These are phyloP conservation scores for Cladophialophora yegresii DNA, from an alignment of 2,329 filamentous ascomycete species.

Conservation along the genomic window DNA sequence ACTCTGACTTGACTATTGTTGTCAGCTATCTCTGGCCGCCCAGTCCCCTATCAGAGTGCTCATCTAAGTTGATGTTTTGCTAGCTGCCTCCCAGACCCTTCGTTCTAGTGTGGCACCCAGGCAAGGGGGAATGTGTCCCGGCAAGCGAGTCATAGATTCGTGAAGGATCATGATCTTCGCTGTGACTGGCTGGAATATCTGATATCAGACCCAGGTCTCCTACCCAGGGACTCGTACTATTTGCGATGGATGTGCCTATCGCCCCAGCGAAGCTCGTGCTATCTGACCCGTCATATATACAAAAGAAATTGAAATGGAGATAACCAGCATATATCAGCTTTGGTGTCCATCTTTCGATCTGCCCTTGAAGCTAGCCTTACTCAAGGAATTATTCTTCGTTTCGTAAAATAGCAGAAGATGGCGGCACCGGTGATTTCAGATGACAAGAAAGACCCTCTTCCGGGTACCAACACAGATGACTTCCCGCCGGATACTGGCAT, in stretches of 20 bases:
- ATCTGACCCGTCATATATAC: slow-evolving; percentile 5
- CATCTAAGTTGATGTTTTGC: slow-evolving; percentile 4
- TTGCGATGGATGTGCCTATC: background rate
- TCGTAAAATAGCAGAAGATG: slow-evolving; percentile 13
- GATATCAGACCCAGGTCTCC: slow-evolving; percentile 1
- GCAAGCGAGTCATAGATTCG: slow-evolving; percentile 12
- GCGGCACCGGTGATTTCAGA: background rate
- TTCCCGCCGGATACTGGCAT: slow-evolving; percentile 6
- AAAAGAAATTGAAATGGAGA: background rate
- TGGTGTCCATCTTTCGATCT: background rate
- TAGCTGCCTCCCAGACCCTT: background rate
- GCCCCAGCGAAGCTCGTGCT: background rate
- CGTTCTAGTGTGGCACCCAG: background rate
- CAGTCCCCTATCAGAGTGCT: slow-evolving; percentile 19
- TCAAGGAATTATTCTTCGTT: background rate
- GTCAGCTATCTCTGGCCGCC: slow-evolving; percentile 22
- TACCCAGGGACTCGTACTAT: background rate
- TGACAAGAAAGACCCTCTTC: slow-evolving; percentile 10
- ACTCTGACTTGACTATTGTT: slow-evolving; percentile 22
- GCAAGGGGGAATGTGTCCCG: background rate
- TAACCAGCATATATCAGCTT: slow-evolving; percentile 8
- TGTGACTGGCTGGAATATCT: slow-evolving; percentile 1
- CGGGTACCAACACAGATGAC: slow-evolving; percentile 1
- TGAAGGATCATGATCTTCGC: background rate
- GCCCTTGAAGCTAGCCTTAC: background rate